A percentile compares a stretch with the other conserved stretches of the same genome.
These are phyloP conservation scores for Ustilago shanxiensis DNA, from an alignment of 1,284 basidiomycete species.

Conservation along the genomic window DNA sequence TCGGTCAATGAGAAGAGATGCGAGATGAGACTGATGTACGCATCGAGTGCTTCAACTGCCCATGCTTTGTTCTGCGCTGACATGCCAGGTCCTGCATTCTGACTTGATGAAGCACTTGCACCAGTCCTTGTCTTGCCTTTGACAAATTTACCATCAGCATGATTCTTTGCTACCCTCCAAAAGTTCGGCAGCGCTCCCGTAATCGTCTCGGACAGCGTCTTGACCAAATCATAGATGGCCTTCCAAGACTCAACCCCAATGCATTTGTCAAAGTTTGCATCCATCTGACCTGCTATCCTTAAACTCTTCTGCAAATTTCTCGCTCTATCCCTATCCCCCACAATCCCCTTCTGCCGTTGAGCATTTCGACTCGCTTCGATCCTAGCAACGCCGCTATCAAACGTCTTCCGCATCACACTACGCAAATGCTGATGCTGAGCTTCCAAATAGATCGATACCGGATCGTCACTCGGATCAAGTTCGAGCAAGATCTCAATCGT, in stretches of 20 bases:
- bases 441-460: slow-evolving; percentile 94
- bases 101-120: background rate
- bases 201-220: slow-evolving; percentile 73
- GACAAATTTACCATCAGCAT: slow-evolving; percentile 76
- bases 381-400: slow-evolving; percentile 71
- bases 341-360: slow-evolving; percentile 62
- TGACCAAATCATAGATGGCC: slow-evolving; percentile 78
- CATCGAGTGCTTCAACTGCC: slow-evolving; percentile 88
- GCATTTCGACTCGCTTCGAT: slow-evolving; percentile 30
- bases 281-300: slow-evolving; percentile 46
- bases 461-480: slow-evolving; percentile 71
- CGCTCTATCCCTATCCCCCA: slow-evolving; percentile 77
- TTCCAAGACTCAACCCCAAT: slow-evolving; percentile 76
- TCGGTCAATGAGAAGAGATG: slow-evolving; percentile 88
- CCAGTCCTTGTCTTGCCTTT: slow-evolving; percentile 24
- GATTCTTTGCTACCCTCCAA: slow-evolving; percentile 90
- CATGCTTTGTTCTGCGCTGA: slow-evolving; percentile 87
- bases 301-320: slow-evolving; percentile 68
- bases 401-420: slow-evolving; percentile 80
- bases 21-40: slow-evolving; percentile 87
- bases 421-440: slow-evolving; percentile 89
- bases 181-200: slow-evolving; percentile 83
- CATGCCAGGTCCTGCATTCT: slow-evolving; percentile 77
- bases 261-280: slow-evolving; percentile 49
- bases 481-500: slow-evolving; percentile 81